phyloP scores from a whole-genome alignment of 1,284 basidiomycete species.

The Entoloma clypeatum region DNA sequence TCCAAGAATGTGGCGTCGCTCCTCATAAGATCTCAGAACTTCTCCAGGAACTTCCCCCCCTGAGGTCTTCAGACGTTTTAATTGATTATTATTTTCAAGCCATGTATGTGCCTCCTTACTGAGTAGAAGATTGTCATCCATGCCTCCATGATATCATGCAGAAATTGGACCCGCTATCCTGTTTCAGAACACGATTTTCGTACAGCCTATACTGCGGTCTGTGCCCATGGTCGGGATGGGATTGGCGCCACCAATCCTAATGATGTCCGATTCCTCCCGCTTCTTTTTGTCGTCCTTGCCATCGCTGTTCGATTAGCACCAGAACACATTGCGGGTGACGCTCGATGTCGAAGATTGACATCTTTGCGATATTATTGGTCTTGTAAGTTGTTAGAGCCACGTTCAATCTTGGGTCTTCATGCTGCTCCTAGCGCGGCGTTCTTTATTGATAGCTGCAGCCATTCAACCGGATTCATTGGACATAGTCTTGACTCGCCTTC shows the following conservation, averaged over 20 bases:
- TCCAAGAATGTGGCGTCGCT: slow-evolving; percentile 87
- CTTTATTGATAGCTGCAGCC: slow-evolving; percentile 83
- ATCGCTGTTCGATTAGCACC: slow-evolving; percentile 85
- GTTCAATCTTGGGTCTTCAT: slow-evolving; percentile 13
- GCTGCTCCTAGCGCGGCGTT: slow-evolving; percentile 63
- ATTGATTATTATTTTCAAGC: slow-evolving; percentile 73
- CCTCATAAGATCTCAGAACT: slow-evolving; percentile 87
- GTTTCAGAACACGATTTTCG: slow-evolving; percentile 87
- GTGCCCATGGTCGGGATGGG: slow-evolving; percentile 64
- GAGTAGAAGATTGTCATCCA: slow-evolving; percentile 9
- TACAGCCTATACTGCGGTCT: slow-evolving; percentile 75
- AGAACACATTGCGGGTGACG: slow-evolving; percentile 78
- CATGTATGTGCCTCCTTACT: slow-evolving; percentile 48
- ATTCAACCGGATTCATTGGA: slow-evolving; percentile 89
- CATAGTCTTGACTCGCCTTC: slow-evolving; percentile 81
- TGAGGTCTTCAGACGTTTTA: slow-evolving; percentile 67
- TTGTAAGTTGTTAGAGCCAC: slow-evolving; percentile 52
- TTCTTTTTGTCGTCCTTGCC: slow-evolving; percentile 92
- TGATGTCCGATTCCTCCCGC: slow-evolving; percentile 84
- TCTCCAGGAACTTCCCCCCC: slow-evolving; percentile 83
- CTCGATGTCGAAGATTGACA: slow-evolving; percentile 68
- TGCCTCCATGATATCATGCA: slow-evolving; percentile 31
- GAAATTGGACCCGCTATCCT: slow-evolving; percentile 94
- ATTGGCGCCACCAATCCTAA: slow-evolving; percentile 64
- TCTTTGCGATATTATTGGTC: slow-evolving; percentile 92